phyloP scores from a whole-genome alignment of 2,329 filamentous ascomycete genomes.

The Fusarium protoensiforme region DNA sequence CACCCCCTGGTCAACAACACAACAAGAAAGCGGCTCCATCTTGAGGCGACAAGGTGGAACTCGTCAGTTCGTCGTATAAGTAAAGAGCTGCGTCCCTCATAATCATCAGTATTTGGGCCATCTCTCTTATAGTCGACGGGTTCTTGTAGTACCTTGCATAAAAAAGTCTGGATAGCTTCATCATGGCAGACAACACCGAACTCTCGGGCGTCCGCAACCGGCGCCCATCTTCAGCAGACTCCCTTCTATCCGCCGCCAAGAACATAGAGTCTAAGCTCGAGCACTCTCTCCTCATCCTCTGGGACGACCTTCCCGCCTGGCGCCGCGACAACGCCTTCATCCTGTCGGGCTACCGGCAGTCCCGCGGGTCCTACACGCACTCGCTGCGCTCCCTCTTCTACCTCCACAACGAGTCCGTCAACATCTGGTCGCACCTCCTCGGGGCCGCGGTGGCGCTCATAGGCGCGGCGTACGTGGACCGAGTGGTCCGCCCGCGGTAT shows the following conservation, averaged over 20 bases:
- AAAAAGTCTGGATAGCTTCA: slow-evolving; percentile 31
- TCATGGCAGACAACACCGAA: slow-evolving; percentile 17
- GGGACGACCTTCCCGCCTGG: slow-evolving; percentile 69
- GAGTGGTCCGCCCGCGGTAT: slow-evolving; percentile 72
- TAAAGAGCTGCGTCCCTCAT: not conserved
- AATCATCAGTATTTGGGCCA: not conserved
- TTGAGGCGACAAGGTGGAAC: slow-evolving; percentile 27
- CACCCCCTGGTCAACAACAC: slow-evolving; percentile 30
- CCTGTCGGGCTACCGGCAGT: slow-evolving; percentile 63
- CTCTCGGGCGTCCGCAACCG: slow-evolving; percentile 41
- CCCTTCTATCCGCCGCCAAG: slow-evolving; percentile 40
- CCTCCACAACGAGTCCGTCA: slow-evolving; percentile 71
- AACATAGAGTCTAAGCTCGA: slow-evolving; percentile 54
- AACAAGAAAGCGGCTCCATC: slow-evolving; percentile 26
- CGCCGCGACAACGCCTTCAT: slow-evolving; percentile 71
- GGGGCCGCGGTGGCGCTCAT: slow-evolving; percentile 71
- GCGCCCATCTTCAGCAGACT: slow-evolving; percentile 43
- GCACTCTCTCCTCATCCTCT: slow-evolving; percentile 58
- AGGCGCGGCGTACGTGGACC: slow-evolving; percentile 64
- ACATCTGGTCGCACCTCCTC: slow-evolving; percentile 72
- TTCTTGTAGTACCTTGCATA: not conserved
- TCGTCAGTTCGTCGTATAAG: slow-evolving; percentile 10
- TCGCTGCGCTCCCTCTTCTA: slow-evolving; percentile 61
- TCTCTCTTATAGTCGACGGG: not conserved
- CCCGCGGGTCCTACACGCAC: slow-evolving; percentile 58